phyloP scores from a whole-genome alignment of 2,329 filamentous ascomycete genomes.

The Didymellaceae sp. region DNA sequence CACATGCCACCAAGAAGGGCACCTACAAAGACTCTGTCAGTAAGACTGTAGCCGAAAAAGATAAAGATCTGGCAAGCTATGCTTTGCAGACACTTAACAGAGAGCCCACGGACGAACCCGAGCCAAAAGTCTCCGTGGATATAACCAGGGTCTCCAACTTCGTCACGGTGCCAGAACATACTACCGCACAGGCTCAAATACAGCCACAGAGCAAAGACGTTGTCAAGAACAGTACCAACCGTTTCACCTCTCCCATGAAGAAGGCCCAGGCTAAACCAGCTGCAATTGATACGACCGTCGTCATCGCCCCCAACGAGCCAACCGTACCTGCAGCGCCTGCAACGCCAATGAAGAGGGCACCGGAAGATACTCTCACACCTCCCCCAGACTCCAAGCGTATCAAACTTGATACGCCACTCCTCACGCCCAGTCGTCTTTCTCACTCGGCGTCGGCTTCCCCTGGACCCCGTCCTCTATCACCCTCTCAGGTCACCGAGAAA shows the following conservation, averaged over 20 bases:
- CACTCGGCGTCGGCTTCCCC: conserved; percentile 3
- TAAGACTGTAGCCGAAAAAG: background rate
- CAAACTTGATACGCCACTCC: conserved; percentile 1
- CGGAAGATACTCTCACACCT: conserved; percentile 3
- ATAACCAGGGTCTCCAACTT: background rate
- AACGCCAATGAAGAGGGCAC: background rate
- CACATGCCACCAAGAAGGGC: background rate
- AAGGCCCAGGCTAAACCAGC: conserved; percentile 1
- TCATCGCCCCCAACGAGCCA: conserved; percentile 2
- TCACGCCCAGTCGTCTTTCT: background rate
- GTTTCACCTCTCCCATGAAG: background rate
- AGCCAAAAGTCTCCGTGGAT: background rate
- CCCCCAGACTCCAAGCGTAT: conserved; percentile 20
- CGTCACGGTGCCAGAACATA: background rate
- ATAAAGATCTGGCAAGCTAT: background rate
- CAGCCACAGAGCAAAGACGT: background rate
- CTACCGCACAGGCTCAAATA: background rate
- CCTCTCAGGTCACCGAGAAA: conserved; percentile 23
- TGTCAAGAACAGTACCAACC: background rate
- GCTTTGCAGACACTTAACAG: too few species aligned
- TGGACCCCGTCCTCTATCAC: conserved; percentile 4
- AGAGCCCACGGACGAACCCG: too few species aligned
- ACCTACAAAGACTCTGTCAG: too few species aligned
- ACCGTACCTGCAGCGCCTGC: background rate
- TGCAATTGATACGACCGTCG: conserved; percentile 1